These are phyloP conservation scores for Nicotiana tabacum DNA, from an alignment of 257 asterid genomes.

Conservation along the genomic window DNA sequence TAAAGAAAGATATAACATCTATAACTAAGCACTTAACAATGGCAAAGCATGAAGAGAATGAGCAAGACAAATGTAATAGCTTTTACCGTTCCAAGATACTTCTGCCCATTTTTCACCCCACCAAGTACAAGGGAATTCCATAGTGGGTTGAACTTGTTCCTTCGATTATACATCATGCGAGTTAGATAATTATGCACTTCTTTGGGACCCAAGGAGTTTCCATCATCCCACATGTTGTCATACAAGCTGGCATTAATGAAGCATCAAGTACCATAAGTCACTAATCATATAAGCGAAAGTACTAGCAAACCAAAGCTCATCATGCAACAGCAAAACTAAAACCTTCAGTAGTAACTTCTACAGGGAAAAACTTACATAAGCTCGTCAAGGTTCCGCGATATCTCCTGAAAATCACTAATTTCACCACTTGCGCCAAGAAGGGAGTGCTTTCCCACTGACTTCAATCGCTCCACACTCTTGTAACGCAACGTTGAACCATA, in stretches of 20 bases:
- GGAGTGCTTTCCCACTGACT: constrained; percentile 88
- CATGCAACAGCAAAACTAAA: not conserved
- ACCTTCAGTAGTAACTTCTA: not conserved
- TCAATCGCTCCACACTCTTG: constrained; percentile 82
- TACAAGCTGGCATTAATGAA: constrained; percentile 46
- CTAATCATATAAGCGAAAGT: not conserved
- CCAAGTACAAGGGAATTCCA: constrained; percentile 94
- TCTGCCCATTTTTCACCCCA: constrained; percentile 88
- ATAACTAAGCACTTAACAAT: not conserved
- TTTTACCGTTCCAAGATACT: constrained; percentile 82
- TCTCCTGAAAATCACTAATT: constrained; percentile 95
- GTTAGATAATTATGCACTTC: constrained; percentile 85
- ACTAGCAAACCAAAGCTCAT: not conserved
- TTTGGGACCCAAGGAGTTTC: constrained; percentile 92
- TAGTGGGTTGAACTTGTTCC: constrained; percentile 86
- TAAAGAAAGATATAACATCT: not conserved
- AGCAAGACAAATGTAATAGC: not conserved
- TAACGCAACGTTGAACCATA: constrained; percentile 92
- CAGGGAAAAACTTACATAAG: constrained; percentile 46
- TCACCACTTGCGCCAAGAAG: constrained; percentile 95
- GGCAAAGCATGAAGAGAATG: not conserved
- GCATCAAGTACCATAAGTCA: not conserved
- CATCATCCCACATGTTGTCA: constrained; percentile 98
- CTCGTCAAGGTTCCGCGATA: constrained; percentile 71
- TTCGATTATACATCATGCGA: constrained; percentile 85